Evolutionary conservation across 2,329 filamentous ascomycete species (phyloP).

Genomic region (Alternaria sp.): DNA sequence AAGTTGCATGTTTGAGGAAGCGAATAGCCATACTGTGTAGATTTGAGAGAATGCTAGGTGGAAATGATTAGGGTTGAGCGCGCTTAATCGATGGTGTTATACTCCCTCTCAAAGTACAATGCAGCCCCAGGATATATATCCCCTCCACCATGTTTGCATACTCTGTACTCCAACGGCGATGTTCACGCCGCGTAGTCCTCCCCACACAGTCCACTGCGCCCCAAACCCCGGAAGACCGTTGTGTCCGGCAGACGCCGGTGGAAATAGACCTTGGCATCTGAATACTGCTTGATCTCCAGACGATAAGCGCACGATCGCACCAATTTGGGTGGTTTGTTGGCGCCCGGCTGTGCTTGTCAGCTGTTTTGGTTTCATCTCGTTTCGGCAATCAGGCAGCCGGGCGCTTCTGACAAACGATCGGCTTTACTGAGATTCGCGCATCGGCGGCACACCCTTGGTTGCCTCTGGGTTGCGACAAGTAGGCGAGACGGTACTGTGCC

Average conservation of each 20-base stretch:
- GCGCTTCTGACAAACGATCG: constrained; percentile 14
- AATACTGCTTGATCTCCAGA: constrained; percentile 13
- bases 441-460: constrained; percentile 4
- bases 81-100: neutral
- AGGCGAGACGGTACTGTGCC: neutral
- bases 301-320: constrained; percentile 21
- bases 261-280: constrained; percentile 14
- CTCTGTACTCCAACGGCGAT: constrained; percentile 12
- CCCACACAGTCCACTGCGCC: constrained; percentile 18
- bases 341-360: constrained; percentile 21
- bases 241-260: neutral
- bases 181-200: constrained; percentile 16
- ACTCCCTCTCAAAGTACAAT: neutral
- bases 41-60: neutral
- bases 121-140: constrained; percentile 26
- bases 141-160: neutral
- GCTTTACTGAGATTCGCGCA: neutral
- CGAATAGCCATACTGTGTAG: constrained; percentile 16
- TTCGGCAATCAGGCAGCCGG: constrained; percentile 26
- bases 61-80: neutral
- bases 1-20: constrained; percentile 4
- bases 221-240: constrained; percentile 8
- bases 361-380: constrained; percentile 32
- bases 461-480: neutral
- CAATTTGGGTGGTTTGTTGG: constrained; percentile 9